Conservation (phyloP, 805 yeast species). For the Myxozyma neotropica region DNA sequence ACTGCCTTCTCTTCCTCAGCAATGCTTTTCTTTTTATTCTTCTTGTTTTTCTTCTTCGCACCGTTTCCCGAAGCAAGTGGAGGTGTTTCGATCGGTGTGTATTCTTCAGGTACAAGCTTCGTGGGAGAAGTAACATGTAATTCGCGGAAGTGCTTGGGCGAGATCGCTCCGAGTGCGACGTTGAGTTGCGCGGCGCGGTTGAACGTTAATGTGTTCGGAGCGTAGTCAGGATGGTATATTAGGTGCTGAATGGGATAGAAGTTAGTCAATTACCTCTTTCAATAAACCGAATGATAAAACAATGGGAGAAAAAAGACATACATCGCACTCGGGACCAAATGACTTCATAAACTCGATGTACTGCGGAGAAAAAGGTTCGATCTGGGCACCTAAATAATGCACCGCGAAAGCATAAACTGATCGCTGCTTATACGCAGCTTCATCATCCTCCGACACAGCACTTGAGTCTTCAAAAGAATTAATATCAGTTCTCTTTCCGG, state of each 20-base stretch:
- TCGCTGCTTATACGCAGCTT: neutral
- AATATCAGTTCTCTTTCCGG: slow-evolving; percentile 34
- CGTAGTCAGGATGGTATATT: slow-evolving; percentile 69
- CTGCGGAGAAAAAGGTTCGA: slow-evolving; percentile 51
- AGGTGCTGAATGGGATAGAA: slow-evolving; percentile 48
- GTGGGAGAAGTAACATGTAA: neutral
- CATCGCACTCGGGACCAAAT: slow-evolving; percentile 52
- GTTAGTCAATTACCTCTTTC: neutral
- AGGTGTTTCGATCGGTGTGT: slow-evolving; percentile 4
- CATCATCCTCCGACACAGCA: neutral
- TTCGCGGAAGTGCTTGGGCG: slow-evolving; percentile 40
- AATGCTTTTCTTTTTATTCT: neutral
- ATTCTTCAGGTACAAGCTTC: neutral
- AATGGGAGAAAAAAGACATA: neutral
- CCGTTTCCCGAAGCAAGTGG: neutral
- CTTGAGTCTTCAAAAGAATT: neutral
- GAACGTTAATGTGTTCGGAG: slow-evolving; percentile 64
- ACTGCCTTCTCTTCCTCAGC: neutral
- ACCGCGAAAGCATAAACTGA: slow-evolving; percentile 55
- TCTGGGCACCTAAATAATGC: slow-evolving; percentile 70
- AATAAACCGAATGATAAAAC: neutral
- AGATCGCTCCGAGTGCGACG: slow-evolving; percentile 34
- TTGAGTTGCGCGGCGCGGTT: slow-evolving; percentile 52
- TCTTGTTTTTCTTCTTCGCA: neutral
- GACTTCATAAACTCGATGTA: slow-evolving; percentile 51